These are phyloP conservation scores for Fusarium pininemorale DNA, from an alignment of 2,329 filamentous ascomycete genomes.

Conservation along the genomic window DNA sequence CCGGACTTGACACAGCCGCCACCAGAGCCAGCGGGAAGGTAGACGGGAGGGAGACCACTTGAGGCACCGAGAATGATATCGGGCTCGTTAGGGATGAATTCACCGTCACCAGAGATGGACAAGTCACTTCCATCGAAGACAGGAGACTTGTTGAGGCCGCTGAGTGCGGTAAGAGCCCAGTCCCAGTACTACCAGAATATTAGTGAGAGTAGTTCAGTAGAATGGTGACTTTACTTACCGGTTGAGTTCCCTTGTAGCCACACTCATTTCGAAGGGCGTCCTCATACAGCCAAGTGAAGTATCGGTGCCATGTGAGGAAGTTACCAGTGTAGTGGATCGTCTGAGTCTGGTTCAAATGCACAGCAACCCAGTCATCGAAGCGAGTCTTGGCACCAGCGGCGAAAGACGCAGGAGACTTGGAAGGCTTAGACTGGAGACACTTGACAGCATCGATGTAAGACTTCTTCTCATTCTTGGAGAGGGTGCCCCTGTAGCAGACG, in stretches of 20 bases:
- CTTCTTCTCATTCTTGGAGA: conserved; percentile 40
- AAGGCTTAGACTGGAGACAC: conserved; percentile 53
- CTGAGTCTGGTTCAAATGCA: conserved; percentile 58
- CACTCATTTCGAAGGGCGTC: conserved; percentile 46
- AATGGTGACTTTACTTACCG: conserved; percentile 35
- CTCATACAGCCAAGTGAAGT: conserved; percentile 47
- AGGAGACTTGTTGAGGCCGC: conserved; percentile 51
- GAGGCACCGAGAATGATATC: conserved; percentile 40
- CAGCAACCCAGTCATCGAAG: conserved; percentile 61
- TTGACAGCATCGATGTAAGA: conserved; percentile 57
- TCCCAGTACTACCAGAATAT: conserved; percentile 54
- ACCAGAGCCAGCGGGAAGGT: conserved; percentile 58
- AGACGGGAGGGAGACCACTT: conserved; percentile 39
- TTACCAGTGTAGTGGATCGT: conserved; percentile 54
- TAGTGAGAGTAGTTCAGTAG: background rate
- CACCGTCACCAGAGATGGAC: conserved; percentile 58
- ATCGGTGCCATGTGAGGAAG: conserved; percentile 47
- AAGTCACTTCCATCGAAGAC: conserved; percentile 60
- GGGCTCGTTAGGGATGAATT: conserved; percentile 33
- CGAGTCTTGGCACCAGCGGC: conserved; percentile 55
- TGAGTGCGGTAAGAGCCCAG: conserved; percentile 52
- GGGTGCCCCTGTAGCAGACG: conserved; percentile 26
- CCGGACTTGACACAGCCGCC: conserved; percentile 64
- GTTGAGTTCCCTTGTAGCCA: conserved; percentile 52
- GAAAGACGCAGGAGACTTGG: conserved; percentile 45